A percentile compares a stretch with the other conserved stretches of the same genome.
phyloP scores from a whole-genome alignment of 148 eudicot species.

The Rheum nobile region DNA sequence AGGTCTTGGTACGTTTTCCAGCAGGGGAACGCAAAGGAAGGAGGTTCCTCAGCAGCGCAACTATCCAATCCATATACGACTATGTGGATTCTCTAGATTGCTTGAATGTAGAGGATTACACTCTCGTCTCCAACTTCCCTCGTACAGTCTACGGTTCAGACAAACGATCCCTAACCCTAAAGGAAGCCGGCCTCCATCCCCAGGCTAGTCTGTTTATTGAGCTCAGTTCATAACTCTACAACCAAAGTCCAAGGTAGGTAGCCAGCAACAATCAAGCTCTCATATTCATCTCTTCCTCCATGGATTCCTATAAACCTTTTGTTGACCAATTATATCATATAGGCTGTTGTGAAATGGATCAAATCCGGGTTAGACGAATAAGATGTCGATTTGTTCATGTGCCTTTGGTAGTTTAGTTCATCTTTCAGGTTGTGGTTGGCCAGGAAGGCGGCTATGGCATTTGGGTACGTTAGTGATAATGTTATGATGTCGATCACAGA shows the following conservation, averaged over 20 bases:
- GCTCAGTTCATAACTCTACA: slow-evolving; percentile 30
- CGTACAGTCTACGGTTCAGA: slow-evolving; percentile 73
- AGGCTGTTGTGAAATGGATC: slow-evolving; percentile 4
- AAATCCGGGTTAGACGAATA: neutral
- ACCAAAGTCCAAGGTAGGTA: slow-evolving; percentile 1
- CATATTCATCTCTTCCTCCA: neutral
- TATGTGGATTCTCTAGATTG: slow-evolving; percentile 88
- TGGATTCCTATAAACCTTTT: neutral
- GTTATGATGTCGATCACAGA: neutral
- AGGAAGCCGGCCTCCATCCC: slow-evolving; percentile 93
- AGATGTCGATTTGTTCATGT: neutral
- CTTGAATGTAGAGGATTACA: slow-evolving; percentile 55
- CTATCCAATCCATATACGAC: slow-evolving; percentile 75
- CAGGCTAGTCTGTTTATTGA: slow-evolving; percentile 96
- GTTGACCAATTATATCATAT: neutral
- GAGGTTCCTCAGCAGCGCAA: slow-evolving; percentile 53
- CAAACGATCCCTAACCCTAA: slow-evolving; percentile 50
- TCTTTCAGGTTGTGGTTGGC: neutral
- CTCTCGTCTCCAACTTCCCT: slow-evolving; percentile 86
- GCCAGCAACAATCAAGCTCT: slow-evolving; percentile 1
- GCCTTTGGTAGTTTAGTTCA: neutral
- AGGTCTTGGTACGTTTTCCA: slow-evolving; percentile 94
- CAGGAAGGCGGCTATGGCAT: neutral
- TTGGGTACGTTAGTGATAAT: neutral
- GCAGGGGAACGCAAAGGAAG: slow-evolving; percentile 82